Evolutionary conservation across 805 yeast species (phyloP).

Genomic region (Yueomyces sinensis): DNA sequence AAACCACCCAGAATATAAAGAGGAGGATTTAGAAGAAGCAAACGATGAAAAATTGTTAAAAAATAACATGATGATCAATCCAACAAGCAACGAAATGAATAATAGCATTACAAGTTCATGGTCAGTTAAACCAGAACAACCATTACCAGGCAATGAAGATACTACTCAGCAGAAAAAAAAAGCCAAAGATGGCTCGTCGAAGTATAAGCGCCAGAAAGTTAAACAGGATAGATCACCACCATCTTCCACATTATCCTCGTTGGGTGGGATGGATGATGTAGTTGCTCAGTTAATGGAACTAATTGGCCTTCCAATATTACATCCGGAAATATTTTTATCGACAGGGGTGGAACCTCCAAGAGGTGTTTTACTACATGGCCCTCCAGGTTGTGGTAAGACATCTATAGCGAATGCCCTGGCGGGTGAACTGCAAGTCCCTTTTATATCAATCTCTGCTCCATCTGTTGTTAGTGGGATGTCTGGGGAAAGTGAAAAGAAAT

Average conservation of each 20-base stretch:
- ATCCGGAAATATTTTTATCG: constrained; percentile 78
- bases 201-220: constrained; percentile 29
- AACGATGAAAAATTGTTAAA: constrained; percentile 25
- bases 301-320: constrained; percentile 82
- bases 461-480: constrained; percentile 97
- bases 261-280: constrained; percentile 87
- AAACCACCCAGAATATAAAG: constrained; percentile 10
- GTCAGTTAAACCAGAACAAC: constrained; percentile 25
- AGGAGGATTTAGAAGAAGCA: constrained; percentile 17
- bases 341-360: constrained; percentile 94
- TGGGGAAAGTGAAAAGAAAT: constrained; percentile 94
- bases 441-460: constrained; percentile 85
- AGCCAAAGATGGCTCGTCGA: constrained; percentile 29
- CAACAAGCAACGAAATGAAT: constrained; percentile 57
- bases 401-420: constrained; percentile 94
- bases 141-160: constrained; percentile 4
- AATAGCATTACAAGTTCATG: constrained; percentile 64
- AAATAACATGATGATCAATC: constrained; percentile 48
- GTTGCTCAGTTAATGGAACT: constrained; percentile 78
- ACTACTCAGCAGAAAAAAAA: constrained; percentile 31
- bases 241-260: constrained; percentile 45
- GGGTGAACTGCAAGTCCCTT: constrained; percentile 88
- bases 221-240: constrained; percentile 59
- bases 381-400: constrained; percentile 98
- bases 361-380: constrained; percentile 90